These are phyloP conservation scores for Aureobasidium leucospermi DNA, from an alignment of 2,329 filamentous ascomycete genomes.

Conservation along the genomic window DNA sequence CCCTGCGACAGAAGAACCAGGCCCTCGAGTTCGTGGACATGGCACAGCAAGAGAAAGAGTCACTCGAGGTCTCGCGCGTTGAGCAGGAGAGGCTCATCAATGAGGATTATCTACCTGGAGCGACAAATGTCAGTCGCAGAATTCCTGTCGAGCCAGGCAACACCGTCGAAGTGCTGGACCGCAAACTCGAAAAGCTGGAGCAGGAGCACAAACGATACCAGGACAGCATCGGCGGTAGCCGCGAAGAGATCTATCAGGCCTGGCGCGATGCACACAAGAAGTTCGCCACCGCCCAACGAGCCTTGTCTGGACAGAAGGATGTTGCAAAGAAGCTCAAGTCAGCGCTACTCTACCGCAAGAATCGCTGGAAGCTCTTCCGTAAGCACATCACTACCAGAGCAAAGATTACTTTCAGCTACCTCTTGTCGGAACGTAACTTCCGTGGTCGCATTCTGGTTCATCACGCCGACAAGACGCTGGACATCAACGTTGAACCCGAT, in stretches of 20 bases:
- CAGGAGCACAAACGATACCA: constrained; percentile 12
- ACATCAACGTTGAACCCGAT: constrained; percentile 66
- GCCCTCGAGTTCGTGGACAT: constrained; percentile 30
- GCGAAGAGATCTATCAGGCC: constrained; percentile 23
- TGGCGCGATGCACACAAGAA: not conserved
- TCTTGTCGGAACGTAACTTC: constrained; percentile 84
- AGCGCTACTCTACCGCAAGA: constrained; percentile 61
- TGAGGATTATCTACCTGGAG: constrained; percentile 19
- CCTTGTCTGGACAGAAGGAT: constrained; percentile 20
- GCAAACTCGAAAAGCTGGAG: constrained; percentile 25
- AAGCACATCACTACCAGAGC: constrained; percentile 78
- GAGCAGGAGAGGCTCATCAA: constrained; percentile 25
- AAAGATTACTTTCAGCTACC: constrained; percentile 76
- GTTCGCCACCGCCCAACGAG: constrained; percentile 17
- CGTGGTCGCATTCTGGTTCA: constrained; percentile 73
- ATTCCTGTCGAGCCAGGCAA: constrained; percentile 25
- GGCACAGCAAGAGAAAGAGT: constrained; percentile 25
- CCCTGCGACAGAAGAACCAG: constrained; percentile 36
- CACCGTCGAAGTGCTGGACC: constrained; percentile 26
- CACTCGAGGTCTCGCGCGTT: constrained; percentile 24
- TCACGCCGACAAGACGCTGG: constrained; percentile 65
- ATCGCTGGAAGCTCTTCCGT: constrained; percentile 75
- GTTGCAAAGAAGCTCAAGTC: constrained; percentile 42
- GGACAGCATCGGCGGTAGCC: constrained; percentile 24
- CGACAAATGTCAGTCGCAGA: constrained; percentile 20